Evolutionary conservation across 2,329 filamentous ascomycete species (phyloP).

Genomic region (Diplodia mutila): DNA sequence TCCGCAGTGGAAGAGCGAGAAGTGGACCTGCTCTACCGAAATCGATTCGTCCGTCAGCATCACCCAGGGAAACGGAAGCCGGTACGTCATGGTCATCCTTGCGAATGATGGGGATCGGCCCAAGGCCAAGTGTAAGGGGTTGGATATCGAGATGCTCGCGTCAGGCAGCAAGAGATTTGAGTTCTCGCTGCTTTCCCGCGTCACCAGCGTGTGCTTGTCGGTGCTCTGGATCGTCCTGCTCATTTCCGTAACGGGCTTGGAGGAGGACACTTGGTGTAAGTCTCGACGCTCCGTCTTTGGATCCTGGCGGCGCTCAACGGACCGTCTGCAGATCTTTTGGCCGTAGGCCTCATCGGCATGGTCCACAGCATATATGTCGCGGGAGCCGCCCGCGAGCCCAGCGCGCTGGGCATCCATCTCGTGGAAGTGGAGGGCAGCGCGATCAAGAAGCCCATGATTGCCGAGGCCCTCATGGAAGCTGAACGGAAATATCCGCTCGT

Average conservation of each 20-base stretch:
- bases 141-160: not conserved
- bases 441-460: not conserved
- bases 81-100: not conserved
- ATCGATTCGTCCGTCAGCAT: not conserved
- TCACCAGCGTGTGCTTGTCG: not conserved
- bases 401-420: not conserved
- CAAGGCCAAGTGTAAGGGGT: not conserved
- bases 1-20: constrained; percentile 18
- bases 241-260: not conserved
- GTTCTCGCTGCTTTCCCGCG: not conserved
- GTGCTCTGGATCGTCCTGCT: not conserved
- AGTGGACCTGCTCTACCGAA: not conserved
- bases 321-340: not conserved
- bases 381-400: not conserved
- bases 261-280: constrained; percentile 1
- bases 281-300: too few relatives aligned
- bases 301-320: too few relatives aligned
- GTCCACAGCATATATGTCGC: not conserved
- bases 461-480: not conserved
- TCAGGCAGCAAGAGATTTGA: not conserved
- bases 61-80: not conserved
- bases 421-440: not conserved
- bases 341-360: not conserved
- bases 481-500: not conserved
- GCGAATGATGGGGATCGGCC: not conserved